Conservation (phyloP, 2,329 filamentous ascomycete species). For the Ampelomyces quisqualis region DNA sequence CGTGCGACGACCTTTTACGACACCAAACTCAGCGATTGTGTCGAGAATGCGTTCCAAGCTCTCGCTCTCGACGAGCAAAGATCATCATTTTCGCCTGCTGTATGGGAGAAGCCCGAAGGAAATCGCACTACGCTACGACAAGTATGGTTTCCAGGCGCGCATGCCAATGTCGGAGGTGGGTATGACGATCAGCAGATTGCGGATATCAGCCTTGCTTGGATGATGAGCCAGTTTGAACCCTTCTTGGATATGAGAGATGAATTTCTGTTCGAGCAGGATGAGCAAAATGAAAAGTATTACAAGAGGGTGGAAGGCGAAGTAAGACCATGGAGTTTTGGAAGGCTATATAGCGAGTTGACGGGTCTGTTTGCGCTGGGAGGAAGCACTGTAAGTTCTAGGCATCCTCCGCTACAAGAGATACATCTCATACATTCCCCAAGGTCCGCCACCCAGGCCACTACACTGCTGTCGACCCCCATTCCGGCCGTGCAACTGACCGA, state of each 20-base stretch:
- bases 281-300: slow-evolving; percentile 50
- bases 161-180: slow-evolving; percentile 56
- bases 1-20: slow-evolving; percentile 51
- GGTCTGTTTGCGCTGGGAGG: slow-evolving; percentile 53
- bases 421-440: slow-evolving; percentile 17
- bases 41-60: slow-evolving; percentile 59
- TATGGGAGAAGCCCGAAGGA: slow-evolving; percentile 53
- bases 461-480: slow-evolving; percentile 48
- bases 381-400: slow-evolving; percentile 30
- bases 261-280: slow-evolving; percentile 51
- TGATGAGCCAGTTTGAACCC: slow-evolving; percentile 55
- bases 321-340: slow-evolving; percentile 52
- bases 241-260: slow-evolving; percentile 52
- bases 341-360: slow-evolving; percentile 49
- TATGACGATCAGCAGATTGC: slow-evolving; percentile 49
- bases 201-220: slow-evolving; percentile 58
- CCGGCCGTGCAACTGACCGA: slow-evolving; percentile 45
- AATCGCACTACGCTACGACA: slow-evolving; percentile 52
- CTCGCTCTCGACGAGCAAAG: slow-evolving; percentile 57
- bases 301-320: slow-evolving; percentile 43
- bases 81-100: slow-evolving; percentile 52
- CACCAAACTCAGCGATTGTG: slow-evolving; percentile 45
- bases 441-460: slow-evolving; percentile 52
- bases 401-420: neutral
- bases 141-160: slow-evolving; percentile 58